phyloP scores from a whole-genome alignment of 306 rosid genomes.

The Luffa aegyptiaca region DNA sequence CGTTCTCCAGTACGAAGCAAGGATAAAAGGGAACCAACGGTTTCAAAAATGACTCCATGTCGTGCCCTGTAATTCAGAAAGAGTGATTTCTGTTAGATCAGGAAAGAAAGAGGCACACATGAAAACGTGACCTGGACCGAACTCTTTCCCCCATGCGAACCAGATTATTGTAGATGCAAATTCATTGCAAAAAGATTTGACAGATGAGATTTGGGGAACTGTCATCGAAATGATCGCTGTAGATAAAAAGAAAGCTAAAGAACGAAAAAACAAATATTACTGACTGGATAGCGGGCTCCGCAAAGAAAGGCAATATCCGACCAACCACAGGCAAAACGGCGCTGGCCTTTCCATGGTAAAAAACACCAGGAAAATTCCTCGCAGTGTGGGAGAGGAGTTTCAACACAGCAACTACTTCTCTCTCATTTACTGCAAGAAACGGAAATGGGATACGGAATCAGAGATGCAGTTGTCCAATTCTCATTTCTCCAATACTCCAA shows the following conservation, averaged over 20 bases:
- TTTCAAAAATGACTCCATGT: constrained; percentile 62
- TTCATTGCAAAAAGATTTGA: not conserved
- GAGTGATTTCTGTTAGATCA: not conserved
- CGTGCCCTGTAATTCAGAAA: constrained; percentile 40
- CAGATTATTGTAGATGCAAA: not conserved
- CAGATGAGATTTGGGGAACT: not conserved
- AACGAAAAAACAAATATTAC: not conserved
- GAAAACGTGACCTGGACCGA: not conserved
- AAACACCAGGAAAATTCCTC: constrained; percentile 67
- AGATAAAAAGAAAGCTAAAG: not conserved
- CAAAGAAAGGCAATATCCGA: constrained; percentile 68
- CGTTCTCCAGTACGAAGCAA: constrained; percentile 68
- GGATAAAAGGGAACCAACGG: constrained; percentile 58
- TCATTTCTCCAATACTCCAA: not conserved
- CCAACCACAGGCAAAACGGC: constrained; percentile 53
- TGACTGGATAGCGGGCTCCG: constrained; percentile 55
- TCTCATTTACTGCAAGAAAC: constrained; percentile 33
- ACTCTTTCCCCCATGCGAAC: not conserved
- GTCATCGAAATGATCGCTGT: not conserved
- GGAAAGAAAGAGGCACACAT: not conserved
- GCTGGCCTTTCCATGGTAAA: constrained; percentile 50
- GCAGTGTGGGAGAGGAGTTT: constrained; percentile 63
- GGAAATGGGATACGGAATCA: not conserved
- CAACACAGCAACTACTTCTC: constrained; percentile 61
- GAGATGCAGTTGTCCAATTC: not conserved